A percentile compares a stretch with the other conserved stretches of the same genome.
phyloP scores from a whole-genome alignment of 2,329 filamentous ascomycete genomes.

The Sclerotinia spermophila region DNA sequence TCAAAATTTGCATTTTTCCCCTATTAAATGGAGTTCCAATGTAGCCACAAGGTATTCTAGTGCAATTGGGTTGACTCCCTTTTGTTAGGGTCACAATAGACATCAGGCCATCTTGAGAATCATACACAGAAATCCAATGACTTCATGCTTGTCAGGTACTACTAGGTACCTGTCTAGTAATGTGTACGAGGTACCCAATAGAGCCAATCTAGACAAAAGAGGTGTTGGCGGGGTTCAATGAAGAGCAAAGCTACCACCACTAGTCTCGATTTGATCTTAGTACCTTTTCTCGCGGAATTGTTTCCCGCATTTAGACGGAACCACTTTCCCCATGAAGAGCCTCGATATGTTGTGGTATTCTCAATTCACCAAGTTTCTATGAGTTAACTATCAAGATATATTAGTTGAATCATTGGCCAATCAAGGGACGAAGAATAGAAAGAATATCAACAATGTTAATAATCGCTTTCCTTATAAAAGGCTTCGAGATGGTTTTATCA shows the following conservation, averaged over 20 bases:
- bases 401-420: background rate
- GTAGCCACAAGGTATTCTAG: background rate
- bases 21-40: background rate
- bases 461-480: background rate
- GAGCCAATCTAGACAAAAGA: background rate
- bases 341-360: background rate
- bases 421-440: background rate
- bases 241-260: background rate
- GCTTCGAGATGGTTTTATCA: background rate
- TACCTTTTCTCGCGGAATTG: background rate
- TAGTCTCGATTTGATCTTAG: background rate
- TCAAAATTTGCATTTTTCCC: background rate
- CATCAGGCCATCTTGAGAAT: background rate
- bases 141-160: background rate
- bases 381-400: background rate
- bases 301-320: background rate
- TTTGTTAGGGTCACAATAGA: background rate
- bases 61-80: background rate
- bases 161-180: background rate
- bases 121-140: background rate
- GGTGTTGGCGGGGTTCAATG: background rate
- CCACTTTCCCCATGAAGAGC: background rate
- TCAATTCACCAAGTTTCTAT: background rate
- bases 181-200: too few species aligned
- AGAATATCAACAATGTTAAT: background rate